Evolutionary conservation across 2,329 filamentous ascomycete genomes (phyloP).

Genomic region (Orbilia blumenaviensis): DNA sequence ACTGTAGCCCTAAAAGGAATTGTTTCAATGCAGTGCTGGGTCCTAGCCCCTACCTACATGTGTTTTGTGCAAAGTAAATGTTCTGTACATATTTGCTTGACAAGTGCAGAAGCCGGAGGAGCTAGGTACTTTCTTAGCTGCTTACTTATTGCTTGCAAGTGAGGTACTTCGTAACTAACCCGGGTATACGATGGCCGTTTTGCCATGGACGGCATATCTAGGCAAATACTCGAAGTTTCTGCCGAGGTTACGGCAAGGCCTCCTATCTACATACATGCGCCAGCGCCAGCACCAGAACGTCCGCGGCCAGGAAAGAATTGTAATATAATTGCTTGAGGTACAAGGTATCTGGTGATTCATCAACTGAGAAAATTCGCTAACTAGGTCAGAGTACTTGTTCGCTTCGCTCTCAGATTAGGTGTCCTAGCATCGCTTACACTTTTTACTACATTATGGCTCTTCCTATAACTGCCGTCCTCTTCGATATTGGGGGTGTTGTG

Average conservation of each 20-base stretch:
- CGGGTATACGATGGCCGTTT: no score
- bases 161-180: neutral
- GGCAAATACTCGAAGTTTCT: constrained; percentile 4
- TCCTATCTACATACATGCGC: neutral
- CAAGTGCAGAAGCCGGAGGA: no score
- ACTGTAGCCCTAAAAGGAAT: neutral
- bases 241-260: constrained; percentile 42
- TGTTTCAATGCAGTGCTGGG: neutral
- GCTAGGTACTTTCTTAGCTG: no score
- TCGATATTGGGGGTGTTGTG: constrained; percentile 96
- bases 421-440: neutral
- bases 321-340: neutral
- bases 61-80: no score
- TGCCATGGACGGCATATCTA: no score
- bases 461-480: constrained; percentile 74
- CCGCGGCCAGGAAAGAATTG: neutral
- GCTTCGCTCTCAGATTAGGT: neutral
- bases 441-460: neutral
- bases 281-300: neutral
- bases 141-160: no score
- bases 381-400: no score
- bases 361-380: neutral
- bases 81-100: no score
- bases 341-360: neutral
- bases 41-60: neutral